Evolutionary conservation across 495 filamentous ascomycete species (phyloP).

Genomic region (Penicillium ucsense): DNA sequence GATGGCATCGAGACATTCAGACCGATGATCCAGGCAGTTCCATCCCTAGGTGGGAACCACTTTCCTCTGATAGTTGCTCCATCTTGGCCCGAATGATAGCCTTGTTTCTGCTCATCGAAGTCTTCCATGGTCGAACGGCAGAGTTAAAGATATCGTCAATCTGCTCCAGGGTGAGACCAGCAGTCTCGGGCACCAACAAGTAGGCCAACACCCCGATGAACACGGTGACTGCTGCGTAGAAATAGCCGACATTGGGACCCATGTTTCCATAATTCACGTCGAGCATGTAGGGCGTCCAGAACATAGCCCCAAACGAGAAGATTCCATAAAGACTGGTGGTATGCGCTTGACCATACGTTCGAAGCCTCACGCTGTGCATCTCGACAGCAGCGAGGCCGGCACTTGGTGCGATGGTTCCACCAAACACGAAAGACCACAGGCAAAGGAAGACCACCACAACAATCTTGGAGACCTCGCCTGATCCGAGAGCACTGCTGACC

Average conservation of each 20-base stretch:
- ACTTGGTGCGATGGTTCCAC: slow-evolving; percentile 17
- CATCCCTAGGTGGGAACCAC: no score
- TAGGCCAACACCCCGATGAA: slow-evolving; percentile 11
- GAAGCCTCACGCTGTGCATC: slow-evolving; percentile 23
- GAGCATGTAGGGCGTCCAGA: slow-evolving; percentile 26
- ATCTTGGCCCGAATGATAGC: slow-evolving; percentile 1
- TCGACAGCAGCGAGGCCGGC: slow-evolving; percentile 14
- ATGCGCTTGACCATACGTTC: slow-evolving; percentile 23
- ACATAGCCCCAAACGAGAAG: slow-evolving; percentile 18
- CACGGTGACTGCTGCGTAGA: slow-evolving; percentile 18
- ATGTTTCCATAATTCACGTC: slow-evolving; percentile 18
- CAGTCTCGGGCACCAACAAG: slow-evolving; percentile 20
- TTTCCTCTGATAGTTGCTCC: neutral
- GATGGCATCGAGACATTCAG: no score
- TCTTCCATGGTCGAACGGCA: slow-evolving; percentile 14
- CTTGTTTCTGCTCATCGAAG: slow-evolving; percentile 13
- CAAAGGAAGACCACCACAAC: slow-evolving; percentile 17
- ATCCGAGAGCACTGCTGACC: slow-evolving; percentile 11
- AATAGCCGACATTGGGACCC: slow-evolving; percentile 22
- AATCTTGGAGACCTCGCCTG: slow-evolving; percentile 5
- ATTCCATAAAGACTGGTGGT: slow-evolving; percentile 16
- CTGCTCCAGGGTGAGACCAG: slow-evolving; percentile 19
- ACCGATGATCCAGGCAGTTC: no score
- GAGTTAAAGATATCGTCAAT: slow-evolving; percentile 21
- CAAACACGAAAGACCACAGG: slow-evolving; percentile 21